phyloP scores from a whole-genome alignment of 106 monocot species.

The Dendrobium officinale region DNA sequence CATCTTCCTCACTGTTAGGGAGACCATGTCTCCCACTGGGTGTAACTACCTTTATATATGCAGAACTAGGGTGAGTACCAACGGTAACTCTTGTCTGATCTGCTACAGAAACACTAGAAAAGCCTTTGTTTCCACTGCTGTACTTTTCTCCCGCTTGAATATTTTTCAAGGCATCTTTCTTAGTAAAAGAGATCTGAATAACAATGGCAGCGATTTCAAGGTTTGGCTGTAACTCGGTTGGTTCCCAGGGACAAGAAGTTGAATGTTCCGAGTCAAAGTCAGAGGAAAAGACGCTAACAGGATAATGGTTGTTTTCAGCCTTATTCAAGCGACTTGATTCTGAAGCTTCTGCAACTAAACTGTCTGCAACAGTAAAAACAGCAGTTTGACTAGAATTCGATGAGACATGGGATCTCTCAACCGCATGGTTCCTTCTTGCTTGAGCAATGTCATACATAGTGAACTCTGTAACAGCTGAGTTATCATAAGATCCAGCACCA shows the following conservation, averaged over 20 bases:
- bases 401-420: constrained; percentile 17
- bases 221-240: constrained; percentile 40
- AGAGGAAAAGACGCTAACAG: constrained; percentile 13
- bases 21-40: constrained; percentile 62
- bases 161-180: constrained; percentile 28
- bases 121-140: not conserved
- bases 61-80: constrained; percentile 4
- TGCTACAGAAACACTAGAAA: no score
- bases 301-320: constrained; percentile 8
- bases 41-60: constrained; percentile 49
- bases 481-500: constrained; percentile 33
- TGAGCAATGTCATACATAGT: constrained; percentile 67
- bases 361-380: constrained; percentile 7
- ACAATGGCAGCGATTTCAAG: constrained; percentile 61
- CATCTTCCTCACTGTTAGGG: constrained; percentile 41
- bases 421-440: constrained; percentile 38
- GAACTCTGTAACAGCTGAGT: constrained; percentile 64
- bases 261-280: constrained; percentile 28
- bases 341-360: not conserved
- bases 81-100: not conserved
- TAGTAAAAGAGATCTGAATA: constrained; percentile 47
- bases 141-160: constrained; percentile 6
- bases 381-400: constrained; percentile 24
- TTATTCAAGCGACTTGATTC: constrained; percentile 15
- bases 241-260: constrained; percentile 45